Conservation (phyloP, 2,329 filamentous ascomycete genomes). For the Epichloe gansuensis region DNA sequence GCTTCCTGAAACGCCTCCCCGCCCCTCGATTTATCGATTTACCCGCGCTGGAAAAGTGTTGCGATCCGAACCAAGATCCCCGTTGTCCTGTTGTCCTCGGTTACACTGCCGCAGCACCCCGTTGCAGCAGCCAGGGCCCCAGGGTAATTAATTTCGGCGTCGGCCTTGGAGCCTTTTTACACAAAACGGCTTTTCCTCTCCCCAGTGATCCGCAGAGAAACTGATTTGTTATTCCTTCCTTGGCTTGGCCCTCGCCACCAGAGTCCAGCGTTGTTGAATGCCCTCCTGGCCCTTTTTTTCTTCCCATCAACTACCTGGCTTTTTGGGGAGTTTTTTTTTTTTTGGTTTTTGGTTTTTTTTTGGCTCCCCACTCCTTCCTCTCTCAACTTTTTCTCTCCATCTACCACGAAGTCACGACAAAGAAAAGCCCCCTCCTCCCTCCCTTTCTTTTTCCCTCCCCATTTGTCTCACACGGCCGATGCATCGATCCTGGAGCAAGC, state of each 20-base stretch:
- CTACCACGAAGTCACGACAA: too few relatives aligned
- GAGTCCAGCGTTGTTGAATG: too few relatives aligned
- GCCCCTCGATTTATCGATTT: too few relatives aligned
- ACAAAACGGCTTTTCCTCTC: not conserved
- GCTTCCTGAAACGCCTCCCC: slow-evolving; percentile 3
- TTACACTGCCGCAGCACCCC: too few relatives aligned
- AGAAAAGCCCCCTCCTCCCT: not conserved
- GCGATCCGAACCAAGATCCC: slow-evolving; percentile 1
- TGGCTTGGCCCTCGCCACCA: too few relatives aligned
- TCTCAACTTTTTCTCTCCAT: not conserved
- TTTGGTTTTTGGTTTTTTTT: not conserved
- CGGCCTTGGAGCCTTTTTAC: not conserved
- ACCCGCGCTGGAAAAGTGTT: not conserved
- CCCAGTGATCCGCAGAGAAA: too few relatives aligned
- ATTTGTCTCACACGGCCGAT: not conserved
- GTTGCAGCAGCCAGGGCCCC: not conserved
- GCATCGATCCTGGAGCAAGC: slow-evolving; percentile 1
- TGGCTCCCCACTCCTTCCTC: not conserved
- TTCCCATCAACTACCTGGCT: too few relatives aligned
- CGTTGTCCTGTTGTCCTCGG: too few relatives aligned
- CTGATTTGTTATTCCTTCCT: too few relatives aligned
- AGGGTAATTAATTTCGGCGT: not conserved
- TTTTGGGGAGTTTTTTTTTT: too few relatives aligned
- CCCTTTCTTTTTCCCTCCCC: not conserved
- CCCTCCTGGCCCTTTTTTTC: too few relatives aligned